Evolutionary conservation across 1,284 basidiomycete genomes (phyloP).

Genomic region (Ceratobasidium sp.): DNA sequence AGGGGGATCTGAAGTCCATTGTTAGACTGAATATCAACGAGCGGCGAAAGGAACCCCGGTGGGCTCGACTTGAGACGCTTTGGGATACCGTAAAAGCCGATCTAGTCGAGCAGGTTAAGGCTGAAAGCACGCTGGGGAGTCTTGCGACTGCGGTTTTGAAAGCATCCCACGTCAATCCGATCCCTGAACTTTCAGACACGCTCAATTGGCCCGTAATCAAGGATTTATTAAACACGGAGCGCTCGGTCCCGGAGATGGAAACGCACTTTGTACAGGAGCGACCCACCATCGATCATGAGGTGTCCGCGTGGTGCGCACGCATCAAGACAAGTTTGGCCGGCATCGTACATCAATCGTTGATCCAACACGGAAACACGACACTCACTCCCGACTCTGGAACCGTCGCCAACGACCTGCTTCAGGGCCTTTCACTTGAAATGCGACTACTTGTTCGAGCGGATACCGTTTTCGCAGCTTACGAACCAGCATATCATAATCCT

Average conservation of each 20-base stretch:
- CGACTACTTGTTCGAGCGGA: background rate
- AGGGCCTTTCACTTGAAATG: background rate
- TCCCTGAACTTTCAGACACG: slow-evolving; percentile 3
- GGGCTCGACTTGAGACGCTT: too few relatives aligned
- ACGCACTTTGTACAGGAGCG: background rate
- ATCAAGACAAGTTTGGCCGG: background rate
- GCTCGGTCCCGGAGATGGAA: background rate
- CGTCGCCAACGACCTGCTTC: background rate
- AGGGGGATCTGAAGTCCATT: too few relatives aligned
- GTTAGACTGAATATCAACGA: too few relatives aligned
- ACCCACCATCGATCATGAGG: background rate
- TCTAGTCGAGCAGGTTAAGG: too few relatives aligned
- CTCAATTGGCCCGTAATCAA: slow-evolving; percentile 8
- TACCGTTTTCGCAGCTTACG: background rate
- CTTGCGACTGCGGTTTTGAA: too few relatives aligned
- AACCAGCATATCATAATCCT: too few relatives aligned
- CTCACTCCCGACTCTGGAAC: background rate
- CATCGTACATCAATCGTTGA: background rate
- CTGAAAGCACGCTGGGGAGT: too few relatives aligned
- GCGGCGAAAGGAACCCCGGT: too few relatives aligned
- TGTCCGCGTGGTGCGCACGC: background rate
- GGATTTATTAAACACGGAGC: background rate
- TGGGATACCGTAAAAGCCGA: too few relatives aligned
- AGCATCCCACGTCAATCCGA: too few relatives aligned
- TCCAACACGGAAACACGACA: too few relatives aligned